Evolutionary conservation across 1,139 yeast genomes (phyloP).

Genomic region (Cylindricascospora bacillispora): DNA sequence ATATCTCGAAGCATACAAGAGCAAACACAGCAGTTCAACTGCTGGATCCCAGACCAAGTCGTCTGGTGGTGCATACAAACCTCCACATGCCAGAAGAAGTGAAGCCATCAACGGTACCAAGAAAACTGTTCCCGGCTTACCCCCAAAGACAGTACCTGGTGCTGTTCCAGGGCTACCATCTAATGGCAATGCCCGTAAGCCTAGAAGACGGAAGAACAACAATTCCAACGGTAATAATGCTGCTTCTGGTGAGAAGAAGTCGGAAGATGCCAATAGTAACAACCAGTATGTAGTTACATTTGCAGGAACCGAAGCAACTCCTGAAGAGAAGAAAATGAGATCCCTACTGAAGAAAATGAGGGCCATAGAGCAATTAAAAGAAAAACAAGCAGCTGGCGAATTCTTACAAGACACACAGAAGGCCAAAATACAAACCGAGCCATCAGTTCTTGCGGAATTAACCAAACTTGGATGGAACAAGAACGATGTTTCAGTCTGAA

Average conservation of each 20-base stretch:
- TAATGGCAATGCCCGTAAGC: conserved; percentile 47
- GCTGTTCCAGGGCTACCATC: conserved; percentile 27
- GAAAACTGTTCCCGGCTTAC: conserved; percentile 26
- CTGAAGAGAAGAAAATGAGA: conserved; percentile 84
- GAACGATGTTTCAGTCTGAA: no score
- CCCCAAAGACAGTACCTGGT: conserved; percentile 12
- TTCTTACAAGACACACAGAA: conserved; percentile 86
- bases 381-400: conserved; percentile 76
- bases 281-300: conserved; percentile 17
- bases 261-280: conserved; percentile 18
- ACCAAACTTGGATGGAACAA: conserved; percentile 56
- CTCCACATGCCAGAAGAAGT: conserved; percentile 80
- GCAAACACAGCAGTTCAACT: conserved; percentile 13
- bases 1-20: conserved; percentile 36
- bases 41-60: conserved; percentile 35
- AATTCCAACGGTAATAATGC: background rate
- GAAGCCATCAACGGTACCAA: conserved; percentile 16
- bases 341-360: conserved; percentile 82
- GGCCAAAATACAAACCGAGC: conserved; percentile 79
- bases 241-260: conserved; percentile 31
- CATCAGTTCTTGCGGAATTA: conserved; percentile 62
- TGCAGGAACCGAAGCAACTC: conserved; percentile 19
- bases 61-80: conserved; percentile 69
- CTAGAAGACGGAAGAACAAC: conserved; percentile 69
- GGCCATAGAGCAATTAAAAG: conserved; percentile 82